Evolutionary conservation across 2,329 filamentous ascomycete genomes (phyloP), one percentile per base, ranked within the genome.

Genomic region (Fusarium coicis): DNA sequence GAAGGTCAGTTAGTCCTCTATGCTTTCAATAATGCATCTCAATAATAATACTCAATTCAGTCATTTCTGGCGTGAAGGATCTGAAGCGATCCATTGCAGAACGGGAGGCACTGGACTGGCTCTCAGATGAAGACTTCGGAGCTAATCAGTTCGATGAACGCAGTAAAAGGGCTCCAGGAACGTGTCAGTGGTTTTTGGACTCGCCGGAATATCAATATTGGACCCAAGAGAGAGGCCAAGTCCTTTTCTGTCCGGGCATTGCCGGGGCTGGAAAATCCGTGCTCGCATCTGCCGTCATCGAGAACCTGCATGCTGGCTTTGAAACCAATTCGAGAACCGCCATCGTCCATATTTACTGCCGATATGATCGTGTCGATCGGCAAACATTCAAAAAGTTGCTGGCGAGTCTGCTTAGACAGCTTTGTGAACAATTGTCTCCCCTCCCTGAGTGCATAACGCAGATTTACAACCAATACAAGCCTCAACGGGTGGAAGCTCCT

Each of bases 401-500:
- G 2, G n/a, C 47, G 0, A 14, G 30, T 14, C 0, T 50, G 0
- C 21, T 34, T 8, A 34, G 47, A 10, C 47, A 50, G 8, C 47
- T 50, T 7, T 50, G 47, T 34, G 16, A 34, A 2, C 7, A 11
- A 1, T 3, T 50, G 0, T 23, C 16, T 9, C 16, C 47, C 0
- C 15, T 50, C 3, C 47, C 30, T 0, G 2, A 15, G 7, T 2
- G 5, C 0, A 34, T 50, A 2, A 23, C 10, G 8, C 7, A 23
- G 15, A 10, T 50, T 14, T 19, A 50, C n/a, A 1, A 7, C 8
- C 1, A 50, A 19, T 50, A 10, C 0, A 50, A 19, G 47, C 11
- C 7, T 5, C 21, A 10, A 19, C 7, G 28, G 10, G 0, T 2
- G 7, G 7, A n/a, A 7, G 2, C 0, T 7, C 7, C 21, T 3